Evolutionary conservation across 192 early-diverging fungal genomes (phyloP).

Genomic region (Mortierella claussenii): DNA sequence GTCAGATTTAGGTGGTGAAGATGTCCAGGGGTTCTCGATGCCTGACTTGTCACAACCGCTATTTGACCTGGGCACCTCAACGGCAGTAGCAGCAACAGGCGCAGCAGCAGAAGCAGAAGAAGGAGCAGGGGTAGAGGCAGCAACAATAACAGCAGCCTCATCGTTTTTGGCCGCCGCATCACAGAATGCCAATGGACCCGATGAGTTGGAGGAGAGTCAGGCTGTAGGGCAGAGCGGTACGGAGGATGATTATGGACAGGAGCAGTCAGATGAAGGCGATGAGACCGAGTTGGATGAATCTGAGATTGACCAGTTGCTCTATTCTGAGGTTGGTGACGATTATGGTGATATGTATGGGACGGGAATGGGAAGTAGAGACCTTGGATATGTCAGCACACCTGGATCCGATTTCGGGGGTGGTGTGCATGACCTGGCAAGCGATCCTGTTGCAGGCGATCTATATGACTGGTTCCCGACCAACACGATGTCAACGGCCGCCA

Average conservation of each 20-base stretch:
- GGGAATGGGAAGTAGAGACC: no score
- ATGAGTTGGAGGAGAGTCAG: background rate
- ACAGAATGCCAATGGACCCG: no score
- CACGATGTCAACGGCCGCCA: background rate
- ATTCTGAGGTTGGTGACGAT: slow-evolving; percentile 37
- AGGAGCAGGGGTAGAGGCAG: no score
- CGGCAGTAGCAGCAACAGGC: background rate
- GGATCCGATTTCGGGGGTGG: slow-evolving; percentile 22
- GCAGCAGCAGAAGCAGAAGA: no score
- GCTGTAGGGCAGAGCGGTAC: background rate
- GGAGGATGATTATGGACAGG: background rate
- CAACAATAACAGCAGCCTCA: no score
- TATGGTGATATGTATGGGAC: slow-evolving; percentile 33
- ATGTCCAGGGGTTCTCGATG: background rate
- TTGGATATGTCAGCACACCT: slow-evolving; percentile 17
- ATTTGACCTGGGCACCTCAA: background rate
- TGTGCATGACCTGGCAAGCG: slow-evolving; percentile 5
- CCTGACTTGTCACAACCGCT: background rate
- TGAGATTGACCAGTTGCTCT: slow-evolving; percentile 37
- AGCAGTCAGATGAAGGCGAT: slow-evolving; percentile 9
- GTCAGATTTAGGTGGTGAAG: slow-evolving; percentile 29
- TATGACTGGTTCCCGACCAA: slow-evolving; percentile 37
- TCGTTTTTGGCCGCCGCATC: no score
- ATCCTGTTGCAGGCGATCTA: slow-evolving; percentile 11
- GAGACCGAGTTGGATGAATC: slow-evolving; percentile 27